A percentile compares a stretch with the other conserved stretches of the same genome.
Evolutionary conservation across 108 stramenopile genomes (phyloP).

Genomic region (Pseudonitzschia multiseries): DNA sequence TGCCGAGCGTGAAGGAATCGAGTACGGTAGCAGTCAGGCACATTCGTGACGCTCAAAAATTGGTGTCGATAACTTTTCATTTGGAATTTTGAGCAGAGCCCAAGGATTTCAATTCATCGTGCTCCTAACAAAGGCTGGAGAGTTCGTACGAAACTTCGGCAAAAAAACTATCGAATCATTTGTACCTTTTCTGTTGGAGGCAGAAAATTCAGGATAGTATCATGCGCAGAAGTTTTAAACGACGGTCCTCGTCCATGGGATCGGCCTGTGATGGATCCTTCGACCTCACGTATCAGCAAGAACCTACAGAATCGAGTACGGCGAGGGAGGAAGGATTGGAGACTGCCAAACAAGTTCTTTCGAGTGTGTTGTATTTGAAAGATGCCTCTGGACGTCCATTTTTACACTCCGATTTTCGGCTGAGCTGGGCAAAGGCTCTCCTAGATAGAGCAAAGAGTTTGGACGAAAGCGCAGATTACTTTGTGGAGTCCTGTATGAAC

Average conservation of each 20-base stretch:
- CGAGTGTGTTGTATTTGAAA: slow-evolving; percentile 21
- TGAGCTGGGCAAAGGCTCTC: slow-evolving; percentile 30
- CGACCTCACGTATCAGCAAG: neutral
- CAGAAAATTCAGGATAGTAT: neutral
- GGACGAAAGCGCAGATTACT: slow-evolving; percentile 21
- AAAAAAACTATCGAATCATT: no score
- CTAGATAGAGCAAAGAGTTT: slow-evolving; percentile 25
- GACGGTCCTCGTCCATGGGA: slow-evolving; percentile 10
- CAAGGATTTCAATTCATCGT: no score
- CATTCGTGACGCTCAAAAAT: no score
- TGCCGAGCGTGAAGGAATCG: no score
- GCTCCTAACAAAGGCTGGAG: no score
- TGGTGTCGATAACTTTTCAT: no score
- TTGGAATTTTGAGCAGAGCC: no score
- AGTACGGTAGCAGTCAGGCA: no score
- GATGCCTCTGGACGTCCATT: slow-evolving; percentile 26
- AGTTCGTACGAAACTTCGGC: no score
- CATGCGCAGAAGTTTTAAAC: slow-evolving; percentile 11
- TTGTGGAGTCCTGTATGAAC: neutral
- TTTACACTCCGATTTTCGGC: slow-evolving; percentile 22
- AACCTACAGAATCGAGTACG: neutral
- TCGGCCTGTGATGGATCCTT: neutral
- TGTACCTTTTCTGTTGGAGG: no score
- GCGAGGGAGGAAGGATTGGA: slow-evolving; percentile 7
- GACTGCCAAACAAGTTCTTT: slow-evolving; percentile 15